Conservation (phyloP, 2,329 filamentous ascomycete genomes). For the Penicillium oxalicum region DNA sequence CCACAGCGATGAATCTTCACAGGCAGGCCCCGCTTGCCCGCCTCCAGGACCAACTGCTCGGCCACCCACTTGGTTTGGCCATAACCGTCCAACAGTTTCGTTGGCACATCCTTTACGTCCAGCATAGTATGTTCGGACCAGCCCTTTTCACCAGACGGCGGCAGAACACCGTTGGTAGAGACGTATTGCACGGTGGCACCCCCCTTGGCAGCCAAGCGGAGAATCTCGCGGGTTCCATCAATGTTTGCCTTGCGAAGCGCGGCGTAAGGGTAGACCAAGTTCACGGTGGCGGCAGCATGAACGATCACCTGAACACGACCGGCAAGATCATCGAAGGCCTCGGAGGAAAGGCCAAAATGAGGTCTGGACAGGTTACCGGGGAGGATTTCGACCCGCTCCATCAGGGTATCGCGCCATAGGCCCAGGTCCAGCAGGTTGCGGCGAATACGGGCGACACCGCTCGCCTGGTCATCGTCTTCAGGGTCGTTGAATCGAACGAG, state of each 20-base stretch:
- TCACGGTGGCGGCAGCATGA: slow-evolving; percentile 72
- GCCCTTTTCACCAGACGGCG: slow-evolving; percentile 57
- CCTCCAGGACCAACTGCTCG: slow-evolving; percentile 66
- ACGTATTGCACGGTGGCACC: slow-evolving; percentile 71
- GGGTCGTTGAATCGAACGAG: slow-evolving; percentile 68
- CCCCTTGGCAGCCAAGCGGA: slow-evolving; percentile 61
- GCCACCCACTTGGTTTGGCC: slow-evolving; percentile 79
- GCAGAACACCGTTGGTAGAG: slow-evolving; percentile 74
- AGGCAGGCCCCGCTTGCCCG: slow-evolving; percentile 61
- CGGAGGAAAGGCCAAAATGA: slow-evolving; percentile 61
- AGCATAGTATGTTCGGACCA: slow-evolving; percentile 67
- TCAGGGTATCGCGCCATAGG: slow-evolving; percentile 68
- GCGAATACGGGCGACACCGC: slow-evolving; percentile 65
- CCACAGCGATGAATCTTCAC: slow-evolving; percentile 67
- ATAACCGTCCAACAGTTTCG: slow-evolving; percentile 65
- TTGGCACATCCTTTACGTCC: slow-evolving; percentile 61
- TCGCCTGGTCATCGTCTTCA: slow-evolving; percentile 56
- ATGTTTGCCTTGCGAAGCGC: slow-evolving; percentile 69
- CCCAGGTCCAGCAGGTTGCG: slow-evolving; percentile 72
- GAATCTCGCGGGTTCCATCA: slow-evolving; percentile 68
- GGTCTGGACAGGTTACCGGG: slow-evolving; percentile 66
- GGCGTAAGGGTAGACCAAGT: slow-evolving; percentile 75
- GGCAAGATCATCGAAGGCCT: slow-evolving; percentile 61
- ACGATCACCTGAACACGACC: slow-evolving; percentile 65
- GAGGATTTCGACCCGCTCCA: slow-evolving; percentile 71